Conservation (phyloP, 257 asterid species). For the Nyctanthes arbortristis region DNA sequence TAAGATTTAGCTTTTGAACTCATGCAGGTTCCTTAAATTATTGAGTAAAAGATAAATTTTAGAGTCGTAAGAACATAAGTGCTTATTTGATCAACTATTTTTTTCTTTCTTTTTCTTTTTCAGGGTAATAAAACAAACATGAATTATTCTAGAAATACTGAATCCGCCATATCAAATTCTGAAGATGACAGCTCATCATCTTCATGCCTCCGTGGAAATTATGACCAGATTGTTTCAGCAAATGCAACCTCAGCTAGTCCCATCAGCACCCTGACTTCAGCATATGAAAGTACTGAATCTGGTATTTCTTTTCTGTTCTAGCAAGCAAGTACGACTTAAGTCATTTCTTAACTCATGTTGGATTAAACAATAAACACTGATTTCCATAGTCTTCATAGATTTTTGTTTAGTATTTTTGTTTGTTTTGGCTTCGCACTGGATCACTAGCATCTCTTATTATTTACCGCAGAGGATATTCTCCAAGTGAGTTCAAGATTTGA, state of each 20-base stretch:
- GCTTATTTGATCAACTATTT: constrained; percentile 1
- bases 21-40: constrained; percentile 1
- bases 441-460: constrained; percentile 16
- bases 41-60: constrained; percentile 17
- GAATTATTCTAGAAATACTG: constrained; percentile 51
- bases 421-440: constrained; percentile 8
- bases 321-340: background rate
- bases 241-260: constrained; percentile 63
- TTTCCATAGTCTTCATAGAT: background rate
- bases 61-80: constrained; percentile 13
- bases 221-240: constrained; percentile 32
- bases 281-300: constrained; percentile 84
- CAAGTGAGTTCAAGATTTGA: constrained; percentile 58
- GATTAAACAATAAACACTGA: no score
- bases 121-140: constrained; percentile 76
- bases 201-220: constrained; percentile 52
- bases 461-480: constrained; percentile 60
- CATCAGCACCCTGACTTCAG: constrained; percentile 78
- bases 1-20: constrained; percentile 10
- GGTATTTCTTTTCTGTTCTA: constrained; percentile 44
- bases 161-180: constrained; percentile 45
- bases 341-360: constrained; percentile 2
- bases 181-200: constrained; percentile 66
- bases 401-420: background rate
- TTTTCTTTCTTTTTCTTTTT: constrained; percentile 14